Percentiles rank a stretch among this genome's conserved stretches.
Conservation (phyloP, 2,329 filamentous ascomycete genomes). For the Trichoderma semiorbis region DNA sequence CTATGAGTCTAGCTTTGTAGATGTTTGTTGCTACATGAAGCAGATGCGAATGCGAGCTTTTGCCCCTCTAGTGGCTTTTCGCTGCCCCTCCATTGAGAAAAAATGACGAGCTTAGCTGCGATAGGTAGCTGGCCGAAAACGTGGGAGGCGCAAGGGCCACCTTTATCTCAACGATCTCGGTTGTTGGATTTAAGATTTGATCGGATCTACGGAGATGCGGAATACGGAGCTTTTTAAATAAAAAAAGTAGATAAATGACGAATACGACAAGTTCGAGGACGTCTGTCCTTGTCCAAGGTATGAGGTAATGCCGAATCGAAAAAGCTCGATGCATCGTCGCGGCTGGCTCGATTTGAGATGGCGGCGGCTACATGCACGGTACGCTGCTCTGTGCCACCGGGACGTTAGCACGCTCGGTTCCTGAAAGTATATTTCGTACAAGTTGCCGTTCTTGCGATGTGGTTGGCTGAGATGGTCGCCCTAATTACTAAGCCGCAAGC, state of each 20-base stretch:
- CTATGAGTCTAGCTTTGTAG: neutral
- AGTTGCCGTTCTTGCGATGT: neutral
- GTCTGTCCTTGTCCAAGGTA: neutral
- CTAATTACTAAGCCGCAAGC: neutral
- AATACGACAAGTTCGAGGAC: neutral
- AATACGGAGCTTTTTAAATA: neutral
- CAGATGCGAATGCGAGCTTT: neutral
- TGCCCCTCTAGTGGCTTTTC: slow-evolving; percentile 1
- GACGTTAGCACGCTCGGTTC: neutral
- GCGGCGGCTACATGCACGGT: neutral
- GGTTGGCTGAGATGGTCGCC: neutral
- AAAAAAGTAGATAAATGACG: neutral
- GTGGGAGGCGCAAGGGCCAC: slow-evolving; percentile 9
- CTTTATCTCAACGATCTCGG: slow-evolving; percentile 8
- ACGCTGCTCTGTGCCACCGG: neutral
- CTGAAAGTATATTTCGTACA: neutral
- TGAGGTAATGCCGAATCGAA: neutral
- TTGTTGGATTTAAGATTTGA: slow-evolving; percentile 2
- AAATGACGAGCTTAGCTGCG: slow-evolving; percentile 3
- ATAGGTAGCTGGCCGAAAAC: slow-evolving; percentile 1
- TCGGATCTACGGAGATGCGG: neutral
- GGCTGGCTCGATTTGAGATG: neutral
- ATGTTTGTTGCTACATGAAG: neutral
- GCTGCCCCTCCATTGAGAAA: slow-evolving; percentile 5
- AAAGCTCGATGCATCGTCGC: neutral